These are phyloP conservation scores for Pachyrhizus erosus DNA, from an alignment of 306 rosid species.

Conservation along the genomic window DNA sequence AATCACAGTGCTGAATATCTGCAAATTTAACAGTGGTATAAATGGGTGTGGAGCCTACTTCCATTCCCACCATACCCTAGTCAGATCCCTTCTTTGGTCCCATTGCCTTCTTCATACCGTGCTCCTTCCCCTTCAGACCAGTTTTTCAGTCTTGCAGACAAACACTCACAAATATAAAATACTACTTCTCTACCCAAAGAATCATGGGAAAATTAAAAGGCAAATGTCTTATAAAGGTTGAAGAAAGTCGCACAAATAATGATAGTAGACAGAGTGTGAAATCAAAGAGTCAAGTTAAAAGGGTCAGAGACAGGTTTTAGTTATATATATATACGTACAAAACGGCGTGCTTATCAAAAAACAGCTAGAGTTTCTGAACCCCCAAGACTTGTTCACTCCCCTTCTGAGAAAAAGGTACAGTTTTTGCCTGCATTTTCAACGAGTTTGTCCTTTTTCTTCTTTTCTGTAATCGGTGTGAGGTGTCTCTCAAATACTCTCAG, in stretches of 20 bases:
- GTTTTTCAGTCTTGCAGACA: constrained; percentile 56
- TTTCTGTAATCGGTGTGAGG: constrained; percentile 35
- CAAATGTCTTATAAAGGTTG: background rate
- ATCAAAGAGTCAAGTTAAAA: constrained; percentile 31
- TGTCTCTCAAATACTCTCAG: constrained; percentile 37
- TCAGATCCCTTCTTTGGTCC: constrained; percentile 76
- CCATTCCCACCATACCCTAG: constrained; percentile 52
- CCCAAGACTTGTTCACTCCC: constrained; percentile 36
- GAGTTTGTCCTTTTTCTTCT: background rate
- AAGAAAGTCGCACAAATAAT: constrained; percentile 9
- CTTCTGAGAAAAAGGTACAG: constrained; percentile 50
- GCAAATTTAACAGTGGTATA: constrained; percentile 54
- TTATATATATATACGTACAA: constrained; percentile 26
- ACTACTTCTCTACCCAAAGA: constrained; percentile 9
- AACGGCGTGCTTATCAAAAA: constrained; percentile 47
- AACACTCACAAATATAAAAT: constrained; percentile 5
- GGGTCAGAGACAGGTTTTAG: constrained; percentile 28
- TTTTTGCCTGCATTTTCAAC: constrained; percentile 51
- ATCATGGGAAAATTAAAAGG: constrained; percentile 3
- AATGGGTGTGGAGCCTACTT: constrained; percentile 70
- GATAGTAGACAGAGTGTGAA: constrained; percentile 29
- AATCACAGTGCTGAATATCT: constrained; percentile 50
- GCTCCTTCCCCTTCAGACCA: constrained; percentile 55
- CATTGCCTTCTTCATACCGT: constrained; percentile 47
- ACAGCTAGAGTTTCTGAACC: constrained; percentile 50